These are phyloP conservation scores for Cryphonectria naterciae DNA, from an alignment of 2,329 filamentous ascomycete species.

Conservation along the genomic window DNA sequence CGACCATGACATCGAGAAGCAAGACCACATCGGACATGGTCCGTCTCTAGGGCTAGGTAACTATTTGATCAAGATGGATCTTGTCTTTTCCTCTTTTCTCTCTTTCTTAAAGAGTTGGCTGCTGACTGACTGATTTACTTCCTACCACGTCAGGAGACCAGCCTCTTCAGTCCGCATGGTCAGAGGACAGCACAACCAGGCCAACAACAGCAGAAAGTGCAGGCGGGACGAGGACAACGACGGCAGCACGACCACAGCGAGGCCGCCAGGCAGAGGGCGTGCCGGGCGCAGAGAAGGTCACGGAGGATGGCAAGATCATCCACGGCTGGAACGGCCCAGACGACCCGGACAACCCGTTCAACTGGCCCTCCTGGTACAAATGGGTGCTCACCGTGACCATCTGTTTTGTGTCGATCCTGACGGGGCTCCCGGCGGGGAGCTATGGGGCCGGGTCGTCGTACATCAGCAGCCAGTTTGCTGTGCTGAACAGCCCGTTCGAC, in stretches of 20 bases:
- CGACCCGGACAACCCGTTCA: constrained; percentile 55
- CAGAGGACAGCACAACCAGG: constrained; percentile 9
- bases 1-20: constrained; percentile 16
- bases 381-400: constrained; percentile 35
- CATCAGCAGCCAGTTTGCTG: constrained; percentile 18
- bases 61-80: not conserved
- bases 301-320: constrained; percentile 43
- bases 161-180: not conserved
- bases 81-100: too few relatives aligned
- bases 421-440: constrained; percentile 22
- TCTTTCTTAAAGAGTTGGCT: not conserved
- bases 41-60: constrained; percentile 12
- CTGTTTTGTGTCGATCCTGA: constrained; percentile 25
- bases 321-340: constrained; percentile 53
- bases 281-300: constrained; percentile 19
- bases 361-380: constrained; percentile 55
- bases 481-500: constrained; percentile 23
- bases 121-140: constrained; percentile 4
- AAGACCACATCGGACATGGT: constrained; percentile 21
- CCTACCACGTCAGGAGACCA: not conserved
- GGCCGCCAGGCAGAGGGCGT: constrained; percentile 9
- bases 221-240: not conserved
- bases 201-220: constrained; percentile 1
- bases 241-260: not conserved
- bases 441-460: constrained; percentile 22